Percentiles rank a stretch among this genome's conserved stretches.
These are phyloP conservation scores for Leccinum pellstonianum DNA, from an alignment of 768 basidiomycete genomes.

Conservation along the genomic window DNA sequence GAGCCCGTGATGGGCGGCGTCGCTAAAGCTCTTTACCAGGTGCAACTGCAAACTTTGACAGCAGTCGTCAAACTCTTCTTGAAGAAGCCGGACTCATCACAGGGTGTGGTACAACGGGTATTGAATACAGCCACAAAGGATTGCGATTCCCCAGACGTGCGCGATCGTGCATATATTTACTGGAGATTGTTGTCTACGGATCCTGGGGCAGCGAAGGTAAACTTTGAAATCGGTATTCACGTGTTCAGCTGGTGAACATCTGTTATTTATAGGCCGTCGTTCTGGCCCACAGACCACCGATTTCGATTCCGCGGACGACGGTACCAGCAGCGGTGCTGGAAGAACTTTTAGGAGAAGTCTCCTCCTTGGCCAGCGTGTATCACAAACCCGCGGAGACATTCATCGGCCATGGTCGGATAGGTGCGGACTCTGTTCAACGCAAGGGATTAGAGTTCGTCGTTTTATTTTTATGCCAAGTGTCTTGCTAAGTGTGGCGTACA, in stretches of 20 bases:
- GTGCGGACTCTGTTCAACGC: conserved; percentile 73
- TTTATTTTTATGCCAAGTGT: conserved; percentile 1
- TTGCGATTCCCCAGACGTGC: conserved; percentile 94
- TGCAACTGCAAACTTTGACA: conserved; percentile 81
- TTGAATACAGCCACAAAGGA: conserved; percentile 94
- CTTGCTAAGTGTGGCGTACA: conserved; percentile 22
- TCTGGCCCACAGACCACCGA: conserved; percentile 88
- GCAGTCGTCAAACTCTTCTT: conserved; percentile 97
- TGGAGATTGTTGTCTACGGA: conserved; percentile 96
- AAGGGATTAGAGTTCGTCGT: conserved; percentile 57
- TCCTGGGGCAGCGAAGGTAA: conserved; percentile 43
- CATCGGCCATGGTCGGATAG: conserved; percentile 86
- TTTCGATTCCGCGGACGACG: conserved; percentile 88
- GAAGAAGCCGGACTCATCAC: conserved; percentile 91
- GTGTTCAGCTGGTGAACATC: conserved; percentile 1
- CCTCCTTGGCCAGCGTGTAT: conserved; percentile 89
- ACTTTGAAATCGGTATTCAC: neutral
- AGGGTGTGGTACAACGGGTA: conserved; percentile 89
- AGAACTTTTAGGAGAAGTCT: conserved; percentile 88
- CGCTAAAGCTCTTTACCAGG: conserved; percentile 34
- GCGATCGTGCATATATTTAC: conserved; percentile 97
- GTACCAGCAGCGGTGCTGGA: conserved; percentile 86
- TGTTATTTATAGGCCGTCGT: conserved; percentile 66
- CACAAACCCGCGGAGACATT: conserved; percentile 98
- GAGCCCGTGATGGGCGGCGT: neutral